Percentiles rank a stretch among this genome's conserved stretches.
phyloP scores from a whole-genome alignment of 1,139 yeast genomes.

The Pichia sp. region DNA sequence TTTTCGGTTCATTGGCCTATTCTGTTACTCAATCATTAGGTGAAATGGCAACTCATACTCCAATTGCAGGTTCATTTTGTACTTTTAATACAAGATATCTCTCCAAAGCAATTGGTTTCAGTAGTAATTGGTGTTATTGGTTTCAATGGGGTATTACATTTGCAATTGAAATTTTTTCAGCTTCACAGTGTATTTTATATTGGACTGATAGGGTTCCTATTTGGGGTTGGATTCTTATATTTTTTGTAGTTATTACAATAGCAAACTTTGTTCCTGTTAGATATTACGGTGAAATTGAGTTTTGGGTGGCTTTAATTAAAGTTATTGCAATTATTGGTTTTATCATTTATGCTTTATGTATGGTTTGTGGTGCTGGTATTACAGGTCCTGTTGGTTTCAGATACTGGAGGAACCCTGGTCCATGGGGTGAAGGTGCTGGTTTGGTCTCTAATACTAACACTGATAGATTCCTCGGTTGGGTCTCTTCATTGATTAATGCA shows the following conservation, averaged over 20 bases:
- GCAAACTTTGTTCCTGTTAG: constrained; percentile 57
- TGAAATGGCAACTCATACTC: constrained; percentile 75
- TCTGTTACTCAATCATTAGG: constrained; percentile 67
- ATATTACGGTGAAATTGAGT: constrained; percentile 62
- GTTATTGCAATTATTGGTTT: constrained; percentile 49
- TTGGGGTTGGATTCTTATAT: constrained; percentile 72
- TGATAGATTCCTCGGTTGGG: constrained; percentile 60
- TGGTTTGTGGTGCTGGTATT: constrained; percentile 41
- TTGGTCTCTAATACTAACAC: constrained; percentile 41
- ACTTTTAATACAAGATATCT: constrained; percentile 54
- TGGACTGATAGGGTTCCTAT: constrained; percentile 73
- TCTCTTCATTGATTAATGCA: constrained; percentile 48
- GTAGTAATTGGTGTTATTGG: constrained; percentile 83
- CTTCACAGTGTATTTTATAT: constrained; percentile 66
- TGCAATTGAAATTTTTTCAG: constrained; percentile 75
- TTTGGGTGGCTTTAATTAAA: constrained; percentile 60
- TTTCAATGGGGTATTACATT: constrained; percentile 82
- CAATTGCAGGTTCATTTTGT: constrained; percentile 64
- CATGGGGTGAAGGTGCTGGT: constrained; percentile 58
- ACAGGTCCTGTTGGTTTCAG: constrained; percentile 65
- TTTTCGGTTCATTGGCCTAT: constrained; percentile 61
- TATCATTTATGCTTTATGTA: constrained; percentile 40
- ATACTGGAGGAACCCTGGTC: constrained; percentile 92
- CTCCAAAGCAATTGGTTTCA: constrained; percentile 68
- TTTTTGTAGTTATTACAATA: constrained; percentile 46